Evolutionary conservation across 2,329 filamentous ascomycete genomes (phyloP), one percentile per base, ranked within the genome.

Genomic region (Xylariales sp.): DNA sequence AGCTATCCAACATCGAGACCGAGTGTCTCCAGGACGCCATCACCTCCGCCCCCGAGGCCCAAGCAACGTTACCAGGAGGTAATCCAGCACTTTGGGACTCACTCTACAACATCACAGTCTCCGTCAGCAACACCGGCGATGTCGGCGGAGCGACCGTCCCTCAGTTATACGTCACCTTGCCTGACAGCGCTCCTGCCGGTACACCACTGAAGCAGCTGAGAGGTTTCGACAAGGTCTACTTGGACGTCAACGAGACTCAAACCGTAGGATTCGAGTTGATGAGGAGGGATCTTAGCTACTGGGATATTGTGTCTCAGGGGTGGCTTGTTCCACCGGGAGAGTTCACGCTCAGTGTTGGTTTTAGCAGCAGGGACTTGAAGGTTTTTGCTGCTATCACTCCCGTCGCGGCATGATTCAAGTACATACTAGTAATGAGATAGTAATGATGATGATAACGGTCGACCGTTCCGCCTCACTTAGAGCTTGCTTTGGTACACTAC

Each of bases 251-350:
- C 11, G 63, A 80, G 62, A 79, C 72, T 39, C 71, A 70, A 10
- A 78, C 73, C 1, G 93, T 93, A 64, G 71, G 62, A 1, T 82
- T 79, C 1, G 76, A 83, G 28, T 63, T 96, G 45, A 89, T 81
- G 11, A 76, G 89, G 31, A 80, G 88, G 41, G 91, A 96, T 57
- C 54, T 96, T 43, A 88, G 84, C 58, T 93, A 89, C 68, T 96
- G 90, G 90, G 86, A 95, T 51, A 66, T 76, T 1, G 71, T 61
- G 2, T 61, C 67, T 5, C 88, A 95, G 70, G 82, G 95, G 69
- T 96, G 91, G 89, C 11, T 46, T 40, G 47, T 53, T 28, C 51
- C 50, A 11, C 27, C 42, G 11, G 51, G 50, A 15, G 43, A 47
- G n/a, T 49, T 52, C 44, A 45, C 38, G 5, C 33, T 52, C 20